Conservation (phyloP, 306 rosid species). For the Citrullus amarus region DNA sequence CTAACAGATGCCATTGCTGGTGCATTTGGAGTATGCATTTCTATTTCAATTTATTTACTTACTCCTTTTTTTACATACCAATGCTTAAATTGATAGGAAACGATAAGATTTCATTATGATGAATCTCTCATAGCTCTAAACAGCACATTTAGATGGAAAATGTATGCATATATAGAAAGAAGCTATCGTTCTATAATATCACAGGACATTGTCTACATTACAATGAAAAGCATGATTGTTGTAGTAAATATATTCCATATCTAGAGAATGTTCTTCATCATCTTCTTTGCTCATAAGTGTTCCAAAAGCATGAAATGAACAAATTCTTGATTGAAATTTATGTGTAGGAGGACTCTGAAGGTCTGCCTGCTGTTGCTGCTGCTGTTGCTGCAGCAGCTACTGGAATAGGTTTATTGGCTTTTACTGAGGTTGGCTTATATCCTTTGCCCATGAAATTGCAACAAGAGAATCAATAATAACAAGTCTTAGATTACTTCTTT, state of each 20-base stretch:
- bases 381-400: conserved; percentile 63
- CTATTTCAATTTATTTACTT: conserved; percentile 2
- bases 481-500: neutral
- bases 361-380: conserved; percentile 41
- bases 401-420: conserved; percentile 59
- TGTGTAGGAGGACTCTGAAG: conserved; percentile 55
- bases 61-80: neutral
- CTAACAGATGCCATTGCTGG: conserved; percentile 49
- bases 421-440: conserved; percentile 45
- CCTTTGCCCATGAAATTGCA: neutral
- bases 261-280: neutral
- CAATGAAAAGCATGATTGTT: neutral
- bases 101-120: neutral
- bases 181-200: neutral
- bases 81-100: neutral
- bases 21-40: conserved; percentile 67
- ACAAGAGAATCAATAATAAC: neutral
- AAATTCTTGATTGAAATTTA: conserved; percentile 10
- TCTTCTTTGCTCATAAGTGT: neutral
- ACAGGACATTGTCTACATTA: neutral
- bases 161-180: neutral
- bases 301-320: neutral
- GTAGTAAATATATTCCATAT: neutral
- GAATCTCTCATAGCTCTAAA: neutral
- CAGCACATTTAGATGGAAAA: neutral